phyloP scores from a whole-genome alignment of 495 filamentous ascomycete genomes.

The Evansstolkia leycettana region DNA sequence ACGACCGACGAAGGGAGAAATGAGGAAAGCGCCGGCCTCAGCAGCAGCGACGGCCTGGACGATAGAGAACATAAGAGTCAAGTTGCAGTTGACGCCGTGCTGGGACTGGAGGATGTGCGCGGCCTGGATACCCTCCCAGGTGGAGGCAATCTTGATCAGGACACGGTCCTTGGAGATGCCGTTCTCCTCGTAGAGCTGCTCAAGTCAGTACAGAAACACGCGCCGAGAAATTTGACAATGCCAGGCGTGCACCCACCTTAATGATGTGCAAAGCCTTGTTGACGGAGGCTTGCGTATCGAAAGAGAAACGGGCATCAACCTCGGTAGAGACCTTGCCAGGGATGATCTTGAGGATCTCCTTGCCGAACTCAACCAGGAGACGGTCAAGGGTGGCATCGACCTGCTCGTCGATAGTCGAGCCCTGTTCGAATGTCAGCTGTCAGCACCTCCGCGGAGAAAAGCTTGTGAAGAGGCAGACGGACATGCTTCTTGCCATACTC shows the following conservation, averaged over 20 bases:
- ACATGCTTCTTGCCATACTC: slow-evolving; percentile 71
- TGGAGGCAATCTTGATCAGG: slow-evolving; percentile 47
- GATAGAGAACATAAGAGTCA: slow-evolving; percentile 97
- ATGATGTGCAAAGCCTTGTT: slow-evolving; percentile 97
- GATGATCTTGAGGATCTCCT: slow-evolving; percentile 91
- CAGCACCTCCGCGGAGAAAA: too few species aligned
- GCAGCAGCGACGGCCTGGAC: slow-evolving; percentile 93
- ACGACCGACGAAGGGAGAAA: slow-evolving; percentile 98
- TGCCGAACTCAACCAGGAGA: slow-evolving; percentile 95
- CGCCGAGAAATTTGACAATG: neutral
- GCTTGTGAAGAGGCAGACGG: slow-evolving; percentile 20
- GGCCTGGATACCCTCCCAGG: slow-evolving; percentile 93
- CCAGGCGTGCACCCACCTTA: slow-evolving; percentile 57
- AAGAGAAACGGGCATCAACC: slow-evolving; percentile 93
- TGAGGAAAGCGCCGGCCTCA: slow-evolving; percentile 94
- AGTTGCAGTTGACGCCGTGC: slow-evolving; percentile 93
- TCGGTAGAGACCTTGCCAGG: slow-evolving; percentile 98
- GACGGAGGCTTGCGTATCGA: slow-evolving; percentile 84
- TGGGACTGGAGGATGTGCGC: slow-evolving; percentile 87
- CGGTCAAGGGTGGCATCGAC: slow-evolving; percentile 77
- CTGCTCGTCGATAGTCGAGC: slow-evolving; percentile 54
- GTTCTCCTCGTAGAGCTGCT: slow-evolving; percentile 78
- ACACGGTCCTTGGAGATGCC: slow-evolving; percentile 90
- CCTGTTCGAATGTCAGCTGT: too few species aligned
- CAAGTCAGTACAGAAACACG: neutral